A percentile compares a stretch with the other conserved stretches of the same genome.
Evolutionary conservation across 345 rosid species (phyloP).

Genomic region (Dovyalis caffra): DNA sequence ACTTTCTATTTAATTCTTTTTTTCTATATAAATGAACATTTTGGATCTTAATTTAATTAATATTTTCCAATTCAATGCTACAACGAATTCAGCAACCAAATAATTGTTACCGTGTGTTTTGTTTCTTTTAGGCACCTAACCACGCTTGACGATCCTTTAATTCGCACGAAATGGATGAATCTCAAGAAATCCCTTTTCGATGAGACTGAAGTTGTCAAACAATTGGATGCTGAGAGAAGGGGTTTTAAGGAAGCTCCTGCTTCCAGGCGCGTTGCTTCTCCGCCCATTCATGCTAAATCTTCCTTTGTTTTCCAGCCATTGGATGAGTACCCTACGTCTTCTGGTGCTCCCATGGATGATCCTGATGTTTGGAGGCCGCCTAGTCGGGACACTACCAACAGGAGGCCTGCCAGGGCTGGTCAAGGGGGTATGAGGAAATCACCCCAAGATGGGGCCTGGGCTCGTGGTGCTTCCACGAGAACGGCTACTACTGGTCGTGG

Average conservation of each 20-base stretch:
- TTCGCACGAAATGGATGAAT: constrained; percentile 93
- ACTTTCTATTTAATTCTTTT: too few relatives aligned
- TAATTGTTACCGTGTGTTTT: background rate
- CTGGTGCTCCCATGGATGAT: constrained; percentile 81
- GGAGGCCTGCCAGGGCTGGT: constrained; percentile 80
- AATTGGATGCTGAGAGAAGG: constrained; percentile 88
- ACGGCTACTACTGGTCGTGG: constrained; percentile 64
- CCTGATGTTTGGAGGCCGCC: constrained; percentile 99
- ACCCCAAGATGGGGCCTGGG: constrained; percentile 91
- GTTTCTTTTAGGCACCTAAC: constrained; percentile 60
- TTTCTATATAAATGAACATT: background rate
- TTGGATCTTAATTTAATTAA: too few relatives aligned
- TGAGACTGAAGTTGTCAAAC: constrained; percentile 91
- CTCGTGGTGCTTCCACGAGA: constrained; percentile 64
- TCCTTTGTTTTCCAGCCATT: constrained; percentile 93
- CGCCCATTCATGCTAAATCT: constrained; percentile 78
- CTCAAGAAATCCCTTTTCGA: constrained; percentile 83
- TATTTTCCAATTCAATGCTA: too few relatives aligned
- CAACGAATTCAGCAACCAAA: too few relatives aligned
- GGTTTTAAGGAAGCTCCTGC: constrained; percentile 80
- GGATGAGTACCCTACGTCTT: constrained; percentile 95
- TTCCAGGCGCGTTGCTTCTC: constrained; percentile 71
- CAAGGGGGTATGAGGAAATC: constrained; percentile 82
- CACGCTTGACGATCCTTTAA: constrained; percentile 74
- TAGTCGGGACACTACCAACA: constrained; percentile 63